These are phyloP conservation scores for Chaetomiaceae sp. DNA, from an alignment of 2,329 filamentous ascomycete species.

Conservation along the genomic window DNA sequence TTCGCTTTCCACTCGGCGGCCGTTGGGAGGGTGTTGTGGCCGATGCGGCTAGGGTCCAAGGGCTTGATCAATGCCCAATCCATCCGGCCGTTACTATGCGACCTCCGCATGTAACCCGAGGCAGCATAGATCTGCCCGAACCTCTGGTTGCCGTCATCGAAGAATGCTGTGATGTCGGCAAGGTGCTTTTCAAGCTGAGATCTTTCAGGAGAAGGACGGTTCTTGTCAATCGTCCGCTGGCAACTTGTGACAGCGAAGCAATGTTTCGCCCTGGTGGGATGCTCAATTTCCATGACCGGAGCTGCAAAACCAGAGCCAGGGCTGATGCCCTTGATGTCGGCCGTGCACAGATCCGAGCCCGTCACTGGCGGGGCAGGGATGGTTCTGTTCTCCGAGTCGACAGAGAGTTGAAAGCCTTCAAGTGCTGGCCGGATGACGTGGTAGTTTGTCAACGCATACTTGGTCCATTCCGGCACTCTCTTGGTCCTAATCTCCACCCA, in stretches of 20 bases:
- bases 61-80: neutral
- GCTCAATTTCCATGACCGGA: neutral
- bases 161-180: neutral
- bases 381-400: too few relatives aligned
- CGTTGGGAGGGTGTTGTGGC: neutral
- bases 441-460: neutral
- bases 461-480: neutral
- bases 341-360: neutral
- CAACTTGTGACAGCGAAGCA: neutral
- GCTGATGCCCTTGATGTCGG: neutral
- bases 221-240: neutral
- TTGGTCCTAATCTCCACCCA: neutral
- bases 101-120: neutral
- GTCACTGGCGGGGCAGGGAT: neutral
- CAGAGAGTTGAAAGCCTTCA: neutral
- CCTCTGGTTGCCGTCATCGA: neutral
- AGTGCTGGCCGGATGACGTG: neutral
- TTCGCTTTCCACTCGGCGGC: neutral
- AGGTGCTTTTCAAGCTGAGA: too few relatives aligned
- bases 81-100: neutral
- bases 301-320: neutral
- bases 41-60: neutral
- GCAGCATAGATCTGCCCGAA: neutral
- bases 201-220: too few relatives aligned
- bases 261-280: neutral